A percentile compares a stretch with the other conserved stretches of the same genome.
Conservation (phyloP, 139 green algal genomes). For the Chlamydomonas incerta region DNA sequence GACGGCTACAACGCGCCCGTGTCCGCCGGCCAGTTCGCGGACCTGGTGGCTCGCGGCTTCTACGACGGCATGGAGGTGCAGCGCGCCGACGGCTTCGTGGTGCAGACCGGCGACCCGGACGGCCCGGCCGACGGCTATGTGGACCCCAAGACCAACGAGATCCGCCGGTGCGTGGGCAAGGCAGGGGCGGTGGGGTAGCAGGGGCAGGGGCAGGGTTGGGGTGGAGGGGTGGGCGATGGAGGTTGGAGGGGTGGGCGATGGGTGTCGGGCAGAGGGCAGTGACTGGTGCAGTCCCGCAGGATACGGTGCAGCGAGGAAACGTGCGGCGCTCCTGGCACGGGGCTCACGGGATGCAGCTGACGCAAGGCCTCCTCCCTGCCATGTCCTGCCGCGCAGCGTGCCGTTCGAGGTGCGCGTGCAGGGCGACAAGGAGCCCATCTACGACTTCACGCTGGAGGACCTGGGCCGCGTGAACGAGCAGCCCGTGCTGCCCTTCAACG, state of each 20-base stretch:
- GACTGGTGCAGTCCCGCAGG: too few species aligned
- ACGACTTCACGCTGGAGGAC: constrained; percentile 97
- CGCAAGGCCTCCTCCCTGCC: too few species aligned
- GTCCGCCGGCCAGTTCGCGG: constrained; percentile 92
- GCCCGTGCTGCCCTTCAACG: constrained; percentile 97
- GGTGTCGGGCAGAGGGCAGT: too few species aligned
- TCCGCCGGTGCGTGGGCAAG: constrained; percentile 53
- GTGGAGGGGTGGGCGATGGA: too few species aligned
- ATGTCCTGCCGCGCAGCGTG: constrained; percentile 72
- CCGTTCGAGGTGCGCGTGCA: constrained; percentile 94
- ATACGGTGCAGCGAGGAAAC: too few species aligned
- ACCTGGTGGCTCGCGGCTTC: constrained; percentile 92
- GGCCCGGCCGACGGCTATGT: constrained; percentile 65
- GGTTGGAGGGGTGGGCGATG: too few species aligned
- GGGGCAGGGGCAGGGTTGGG: too few species aligned
- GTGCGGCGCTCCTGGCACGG: too few species aligned
- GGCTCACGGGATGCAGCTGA: too few species aligned
- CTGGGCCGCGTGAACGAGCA: constrained; percentile 89
- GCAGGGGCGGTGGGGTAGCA: background rate
- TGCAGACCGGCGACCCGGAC: constrained; percentile 96
- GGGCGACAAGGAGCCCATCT: constrained; percentile 94
- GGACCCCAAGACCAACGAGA: constrained; percentile 67
- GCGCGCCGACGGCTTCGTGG: constrained; percentile 96
- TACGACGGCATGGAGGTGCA: constrained; percentile 98
- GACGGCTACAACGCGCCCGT: constrained; percentile 99